Evolutionary conservation across 2,329 filamentous ascomycete species (phyloP), one percentile per base, ranked within the genome.

Genomic region (Ophiostoma populinum): DNA sequence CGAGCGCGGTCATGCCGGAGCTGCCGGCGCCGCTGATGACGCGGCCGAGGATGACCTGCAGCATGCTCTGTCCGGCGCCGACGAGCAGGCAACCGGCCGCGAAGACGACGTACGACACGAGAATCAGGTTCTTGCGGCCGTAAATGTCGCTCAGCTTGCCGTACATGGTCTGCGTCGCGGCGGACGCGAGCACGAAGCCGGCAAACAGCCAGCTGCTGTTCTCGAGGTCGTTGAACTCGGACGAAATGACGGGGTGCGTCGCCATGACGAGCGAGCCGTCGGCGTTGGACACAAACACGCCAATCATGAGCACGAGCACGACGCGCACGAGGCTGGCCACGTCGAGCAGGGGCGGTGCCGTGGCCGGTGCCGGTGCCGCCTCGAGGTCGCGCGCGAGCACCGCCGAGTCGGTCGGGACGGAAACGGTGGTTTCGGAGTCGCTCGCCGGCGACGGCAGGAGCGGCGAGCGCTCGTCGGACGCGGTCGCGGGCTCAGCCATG

Each of bases 211-310:
- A 72, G 39, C 62, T 70, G 4, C 69, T 71, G 34, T 67, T 61
- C 12, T 59, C 61, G 5, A 76, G 47, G 22, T 61, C 58, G 35
- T 64, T 55, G 44, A 76, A 76, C 36, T 75, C 65, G 8, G 70
- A 76, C 0, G 69, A 65, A 35, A 76, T 72, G 4, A 57, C 58
- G 1, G 67, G 65, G 39, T 77, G 70, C 0, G 75, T 78, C 0
- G 78, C 75, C 21, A 82, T 55, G 0, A 82, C 63, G 0, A 82
- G 55, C 1, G 71, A 75, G 0, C 57, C 54, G 46, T 83, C 78
- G 12, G 68, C 65, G 36, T 75, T 73, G 6, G 67, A 65, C 10
- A 79, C 66, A 43, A 82, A 80, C 11, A 76, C 69, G 9, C 69
- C 70, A 12, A 44, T 40, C 36, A 39, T 37, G 12, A 44, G 34